Conservation (phyloP, 1,139 yeast genomes). For the Suhomyces guaymorum region DNA sequence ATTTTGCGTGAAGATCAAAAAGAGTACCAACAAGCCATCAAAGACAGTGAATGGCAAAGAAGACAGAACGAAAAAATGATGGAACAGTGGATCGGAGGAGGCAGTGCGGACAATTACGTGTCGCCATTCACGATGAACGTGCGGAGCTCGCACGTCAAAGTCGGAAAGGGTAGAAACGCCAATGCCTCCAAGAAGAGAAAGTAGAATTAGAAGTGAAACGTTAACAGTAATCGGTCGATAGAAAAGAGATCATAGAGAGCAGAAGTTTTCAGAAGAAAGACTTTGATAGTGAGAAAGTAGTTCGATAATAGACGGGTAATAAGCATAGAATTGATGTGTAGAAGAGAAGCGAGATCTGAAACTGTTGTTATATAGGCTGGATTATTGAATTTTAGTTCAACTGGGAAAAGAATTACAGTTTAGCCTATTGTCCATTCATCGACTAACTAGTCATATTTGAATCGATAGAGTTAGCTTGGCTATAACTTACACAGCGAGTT, state of each 20-base stretch:
- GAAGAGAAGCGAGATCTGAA: too few species aligned
- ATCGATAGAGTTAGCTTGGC: too few species aligned
- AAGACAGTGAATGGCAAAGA: slow-evolving; percentile 85
- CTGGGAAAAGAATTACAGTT: too few species aligned
- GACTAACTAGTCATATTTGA: too few species aligned
- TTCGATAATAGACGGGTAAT: too few species aligned
- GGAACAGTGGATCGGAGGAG: slow-evolving; percentile 91
- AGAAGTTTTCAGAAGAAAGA: background rate
- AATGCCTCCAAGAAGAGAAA: slow-evolving; percentile 58
- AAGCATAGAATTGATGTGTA: too few species aligned
- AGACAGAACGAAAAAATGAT: slow-evolving; percentile 82
- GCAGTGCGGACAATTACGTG: slow-evolving; percentile 84
- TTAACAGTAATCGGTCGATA: background rate
- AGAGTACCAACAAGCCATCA: slow-evolving; percentile 85
- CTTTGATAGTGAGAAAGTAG: too few species aligned
- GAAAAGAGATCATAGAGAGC: background rate
- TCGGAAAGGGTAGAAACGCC: slow-evolving; percentile 81
- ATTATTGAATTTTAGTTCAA: too few species aligned
- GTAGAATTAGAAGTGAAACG: slow-evolving; percentile 13
- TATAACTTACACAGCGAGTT: too few species aligned
- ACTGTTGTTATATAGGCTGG: too few species aligned
- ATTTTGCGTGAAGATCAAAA: slow-evolving; percentile 89
- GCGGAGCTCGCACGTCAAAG: slow-evolving; percentile 68
- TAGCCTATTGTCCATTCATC: too few species aligned
- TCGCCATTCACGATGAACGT: slow-evolving; percentile 81